Evolutionary conservation across 768 basidiomycete species (phyloP), one percentile per base, ranked within the genome.

Genomic region (Amanita subjunquillea): DNA sequence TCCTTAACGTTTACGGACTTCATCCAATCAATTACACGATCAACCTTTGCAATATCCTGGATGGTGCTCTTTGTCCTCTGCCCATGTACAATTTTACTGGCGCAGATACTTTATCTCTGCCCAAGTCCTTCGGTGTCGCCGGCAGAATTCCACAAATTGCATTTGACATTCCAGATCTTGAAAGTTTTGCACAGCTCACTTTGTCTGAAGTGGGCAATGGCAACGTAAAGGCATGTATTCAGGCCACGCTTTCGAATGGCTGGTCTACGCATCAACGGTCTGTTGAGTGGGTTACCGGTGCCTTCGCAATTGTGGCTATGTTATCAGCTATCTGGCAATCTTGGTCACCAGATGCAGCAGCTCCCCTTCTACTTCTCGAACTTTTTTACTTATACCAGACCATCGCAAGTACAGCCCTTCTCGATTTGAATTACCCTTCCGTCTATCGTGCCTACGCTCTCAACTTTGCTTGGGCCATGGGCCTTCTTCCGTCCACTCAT

Each of bases 381-480:
- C 67, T 93, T 44, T 64, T 96, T 43, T 82, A 78, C 60, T 78
- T 95, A 53, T 90, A 85, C 67, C 95, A 98, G 68, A 75, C 82
- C 61, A 85, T 94, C 48, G 90, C 86, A 25, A 77, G 79, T 25
- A 83, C 88, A 2, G 85, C 78, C 3, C 75, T 97, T 57, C 76
- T 96, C 51, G 79, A 80, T 58, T 77, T 98, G 62, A 87, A 97
- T 65, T 97, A 93, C 62, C 88, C 95, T 1, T 77, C 79, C 38
- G 78, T 85, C 10, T 97, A 92, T 66, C 77, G 82, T 49, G 77
- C 85, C 22, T 97, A 83, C 59, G 74, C 87, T 2, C 73, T 84
- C 62, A 97, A 97, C 61, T 96, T 95, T 58, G 79, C 84, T 0
- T 97, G 92, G 93, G 76, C 88, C 0, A 67, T 95, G 62, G 90